Conservation (phyloP, 2,329 filamentous ascomycete species). For the Clonostachys chloroleuca region DNA sequence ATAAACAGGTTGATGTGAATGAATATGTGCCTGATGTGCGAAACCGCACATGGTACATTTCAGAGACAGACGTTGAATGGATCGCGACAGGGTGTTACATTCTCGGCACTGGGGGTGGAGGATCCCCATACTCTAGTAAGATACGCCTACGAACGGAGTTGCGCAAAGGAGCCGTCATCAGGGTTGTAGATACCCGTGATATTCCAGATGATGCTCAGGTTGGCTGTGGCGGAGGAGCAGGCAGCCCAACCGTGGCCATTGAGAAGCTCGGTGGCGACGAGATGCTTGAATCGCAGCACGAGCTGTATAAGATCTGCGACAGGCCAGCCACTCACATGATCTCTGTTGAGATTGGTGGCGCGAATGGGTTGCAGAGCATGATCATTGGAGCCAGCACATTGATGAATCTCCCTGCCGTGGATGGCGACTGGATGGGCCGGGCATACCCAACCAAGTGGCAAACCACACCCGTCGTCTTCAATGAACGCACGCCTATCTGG, state of each 20-base stretch:
- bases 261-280: constrained; percentile 57
- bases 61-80: constrained; percentile 52
- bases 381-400: constrained; percentile 48
- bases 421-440: constrained; percentile 53
- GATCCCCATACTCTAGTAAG: constrained; percentile 46
- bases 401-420: constrained; percentile 45
- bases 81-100: constrained; percentile 57
- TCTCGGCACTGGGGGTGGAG: constrained; percentile 56
- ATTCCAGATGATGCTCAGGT: constrained; percentile 45
- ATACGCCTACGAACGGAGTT: constrained; percentile 47
- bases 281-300: constrained; percentile 42
- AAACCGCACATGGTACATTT: constrained; percentile 51
- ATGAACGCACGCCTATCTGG: constrained; percentile 39
- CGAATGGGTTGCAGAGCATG: constrained; percentile 57
- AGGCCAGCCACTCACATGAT: constrained; percentile 51
- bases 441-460: constrained; percentile 52
- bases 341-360: constrained; percentile 62
- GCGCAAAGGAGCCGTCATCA: constrained; percentile 41
- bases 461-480: constrained; percentile 47
- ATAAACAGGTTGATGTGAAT: constrained; percentile 23
- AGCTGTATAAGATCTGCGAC: constrained; percentile 47
- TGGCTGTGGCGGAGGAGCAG: constrained; percentile 51
- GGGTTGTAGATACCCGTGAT: constrained; percentile 44
- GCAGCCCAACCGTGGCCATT: constrained; percentile 55
- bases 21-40: constrained; percentile 43